A percentile compares a stretch with the other conserved stretches of the same genome.
phyloP scores from a whole-genome alignment of 129 eudicot species.

The Flaveria ramosissima region DNA sequence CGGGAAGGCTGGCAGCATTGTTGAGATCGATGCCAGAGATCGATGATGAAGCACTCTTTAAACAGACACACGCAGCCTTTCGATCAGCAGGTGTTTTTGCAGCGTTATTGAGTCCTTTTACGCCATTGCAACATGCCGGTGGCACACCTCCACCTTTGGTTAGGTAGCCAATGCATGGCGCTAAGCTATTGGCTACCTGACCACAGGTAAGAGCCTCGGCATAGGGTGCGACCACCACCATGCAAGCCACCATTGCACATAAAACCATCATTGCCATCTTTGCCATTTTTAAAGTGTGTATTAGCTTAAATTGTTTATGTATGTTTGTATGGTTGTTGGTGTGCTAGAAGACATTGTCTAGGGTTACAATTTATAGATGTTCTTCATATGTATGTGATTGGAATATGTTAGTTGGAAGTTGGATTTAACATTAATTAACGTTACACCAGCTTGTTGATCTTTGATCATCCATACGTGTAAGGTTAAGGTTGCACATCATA shows the following conservation, averaged over 20 bases:
- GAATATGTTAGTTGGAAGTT: conserved; percentile 5
- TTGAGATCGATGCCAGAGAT: background rate
- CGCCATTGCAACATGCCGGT: conserved; percentile 32
- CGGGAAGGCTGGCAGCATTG: conserved; percentile 35
- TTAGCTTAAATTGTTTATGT: background rate
- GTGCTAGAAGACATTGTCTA: background rate
- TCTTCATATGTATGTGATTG: background rate
- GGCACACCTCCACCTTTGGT: background rate
- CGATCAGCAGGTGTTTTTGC: conserved; percentile 41
- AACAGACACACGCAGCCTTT: conserved; percentile 35
- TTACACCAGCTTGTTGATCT: background rate
- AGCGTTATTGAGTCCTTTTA: conserved; percentile 20
- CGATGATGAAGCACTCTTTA: conserved; percentile 14
- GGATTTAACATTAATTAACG: background rate
- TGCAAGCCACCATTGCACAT: conserved; percentile 4
- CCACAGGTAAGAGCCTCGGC: conserved; percentile 15
- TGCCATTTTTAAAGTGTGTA: background rate
- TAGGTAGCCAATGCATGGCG: conserved; percentile 3
- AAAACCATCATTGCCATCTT: conserved; percentile 4
- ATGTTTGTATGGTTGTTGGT: background rate
- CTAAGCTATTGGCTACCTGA: background rate
- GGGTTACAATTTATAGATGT: conserved; percentile 5
- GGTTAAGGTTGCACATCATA: background rate
- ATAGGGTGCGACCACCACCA: conserved; percentile 18
- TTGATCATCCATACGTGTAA: background rate